Percentiles rank a stretch among this genome's conserved stretches.
These are phyloP conservation scores for Uronychia binucleata DNA, from an alignment of 73 alveolate species.

Conservation along the genomic window DNA sequence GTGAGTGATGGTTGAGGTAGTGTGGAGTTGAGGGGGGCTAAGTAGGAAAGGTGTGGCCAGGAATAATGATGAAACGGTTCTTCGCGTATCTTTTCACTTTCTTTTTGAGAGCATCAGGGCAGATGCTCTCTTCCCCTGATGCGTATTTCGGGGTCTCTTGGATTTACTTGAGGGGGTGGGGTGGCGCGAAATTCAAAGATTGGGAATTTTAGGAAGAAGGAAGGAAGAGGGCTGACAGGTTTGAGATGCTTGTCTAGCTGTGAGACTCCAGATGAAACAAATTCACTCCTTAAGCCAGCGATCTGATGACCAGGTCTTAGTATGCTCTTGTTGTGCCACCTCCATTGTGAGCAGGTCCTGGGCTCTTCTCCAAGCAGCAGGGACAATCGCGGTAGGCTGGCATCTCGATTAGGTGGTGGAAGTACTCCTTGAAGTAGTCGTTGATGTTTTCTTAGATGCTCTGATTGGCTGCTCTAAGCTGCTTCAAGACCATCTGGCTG, in stretches of 20 bases:
- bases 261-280: not conserved
- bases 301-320: not conserved
- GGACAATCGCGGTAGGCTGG: not conserved
- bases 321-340: not conserved
- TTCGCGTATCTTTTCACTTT: not conserved
- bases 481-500: not conserved
- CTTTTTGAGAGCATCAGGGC: not conserved
- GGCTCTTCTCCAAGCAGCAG: not conserved
- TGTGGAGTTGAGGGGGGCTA: too few relatives aligned
- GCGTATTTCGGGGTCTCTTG: not conserved
- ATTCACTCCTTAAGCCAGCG: not conserved
- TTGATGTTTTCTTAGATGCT: not conserved
- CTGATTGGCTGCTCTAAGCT: not conserved
- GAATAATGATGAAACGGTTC: not conserved
- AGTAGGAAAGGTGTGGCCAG: not conserved
- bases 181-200: not conserved
- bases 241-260: not conserved
- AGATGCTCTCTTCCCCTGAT: not conserved
- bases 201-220: not conserved
- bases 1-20: too few relatives aligned
- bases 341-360: not conserved
- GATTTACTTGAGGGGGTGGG: not conserved
- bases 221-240: not conserved
- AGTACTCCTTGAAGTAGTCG: not conserved
- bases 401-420: not conserved